Percentiles rank a stretch among this genome's conserved stretches.
phyloP scores from a whole-genome alignment of 2,329 filamentous ascomycete species.

The Penicillium sp. region DNA sequence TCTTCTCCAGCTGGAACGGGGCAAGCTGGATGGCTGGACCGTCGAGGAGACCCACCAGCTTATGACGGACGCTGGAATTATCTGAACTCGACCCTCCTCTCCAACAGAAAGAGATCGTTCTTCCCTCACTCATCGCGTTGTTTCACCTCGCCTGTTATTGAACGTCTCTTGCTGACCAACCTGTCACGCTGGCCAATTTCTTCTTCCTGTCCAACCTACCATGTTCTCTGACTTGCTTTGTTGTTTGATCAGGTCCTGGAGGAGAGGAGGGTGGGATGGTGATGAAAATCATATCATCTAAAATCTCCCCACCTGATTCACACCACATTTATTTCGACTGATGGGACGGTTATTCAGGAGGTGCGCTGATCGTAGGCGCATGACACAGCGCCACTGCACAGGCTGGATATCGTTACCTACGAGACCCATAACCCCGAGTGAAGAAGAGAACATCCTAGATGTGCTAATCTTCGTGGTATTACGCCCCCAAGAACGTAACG shows the following conservation, averaged over 20 bases:
- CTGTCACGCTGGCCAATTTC: too few species aligned
- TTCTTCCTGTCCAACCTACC: too few species aligned
- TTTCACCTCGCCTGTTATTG: too few species aligned
- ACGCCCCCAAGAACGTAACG: neutral
- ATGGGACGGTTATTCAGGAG: too few species aligned
- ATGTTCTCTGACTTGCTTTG: too few species aligned
- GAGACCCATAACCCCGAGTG: neutral
- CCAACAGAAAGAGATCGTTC: neutral
- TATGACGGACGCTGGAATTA: conserved; percentile 33
- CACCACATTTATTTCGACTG: neutral
- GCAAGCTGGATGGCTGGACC: conserved; percentile 47
- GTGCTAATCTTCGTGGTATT: neutral
- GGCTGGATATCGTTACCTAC: neutral
- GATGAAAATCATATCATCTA: too few species aligned
- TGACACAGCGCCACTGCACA: neutral
- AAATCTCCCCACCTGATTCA: too few species aligned
- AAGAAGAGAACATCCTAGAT: neutral
- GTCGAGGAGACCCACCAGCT: conserved; percentile 43
- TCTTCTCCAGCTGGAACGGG: conserved; percentile 57
- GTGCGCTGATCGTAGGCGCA: neutral
- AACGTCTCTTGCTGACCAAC: too few species aligned
- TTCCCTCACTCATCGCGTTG: too few species aligned
- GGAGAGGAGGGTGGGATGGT: neutral
- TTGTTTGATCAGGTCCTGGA: too few species aligned
- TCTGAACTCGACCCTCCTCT: conserved; percentile 7